A percentile compares a stretch with the other conserved stretches of the same genome.
phyloP scores from a whole-genome alignment of 306 rosid genomes.

The Cicer pinnatifidum region DNA sequence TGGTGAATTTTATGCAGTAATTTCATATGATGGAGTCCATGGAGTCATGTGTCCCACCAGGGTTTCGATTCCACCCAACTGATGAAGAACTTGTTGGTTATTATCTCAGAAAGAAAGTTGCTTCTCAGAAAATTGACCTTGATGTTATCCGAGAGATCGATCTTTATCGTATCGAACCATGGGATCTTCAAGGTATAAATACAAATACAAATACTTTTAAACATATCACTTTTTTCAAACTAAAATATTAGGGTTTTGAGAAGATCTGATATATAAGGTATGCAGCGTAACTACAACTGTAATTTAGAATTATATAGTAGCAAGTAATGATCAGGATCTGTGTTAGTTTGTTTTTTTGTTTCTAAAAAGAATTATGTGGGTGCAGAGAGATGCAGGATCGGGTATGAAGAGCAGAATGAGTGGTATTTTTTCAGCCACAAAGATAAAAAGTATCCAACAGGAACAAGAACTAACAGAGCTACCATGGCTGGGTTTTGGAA shows the following conservation, averaged over 20 bases:
- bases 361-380: background rate
- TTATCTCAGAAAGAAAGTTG: conserved; percentile 85
- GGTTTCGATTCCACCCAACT: conserved; percentile 95
- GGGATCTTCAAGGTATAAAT: conserved; percentile 95
- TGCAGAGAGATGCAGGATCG: conserved; percentile 93
- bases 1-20: conserved; percentile 80
- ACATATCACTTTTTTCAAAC: background rate
- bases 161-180: conserved; percentile 95
- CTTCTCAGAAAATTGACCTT: conserved; percentile 94
- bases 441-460: conserved; percentile 96
- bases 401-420: conserved; percentile 92
- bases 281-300: background rate
- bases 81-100: conserved; percentile 98
- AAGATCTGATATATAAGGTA: conserved; percentile 17
- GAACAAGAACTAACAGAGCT: conserved; percentile 94
- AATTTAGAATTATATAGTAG: background rate
- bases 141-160: conserved; percentile 96
- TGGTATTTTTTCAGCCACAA: conserved; percentile 99
- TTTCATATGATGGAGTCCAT: conserved; percentile 48
- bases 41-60: conserved; percentile 96
- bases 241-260: conserved; percentile 43
- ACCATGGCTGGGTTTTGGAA: conserved; percentile 98
- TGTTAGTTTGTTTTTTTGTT: background rate
- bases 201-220: background rate
- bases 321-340: background rate